Base-by-base conservation (phyloP, 2,329 filamentous ascomycete species). In the Raffaelea deltoideospora region DNA sequence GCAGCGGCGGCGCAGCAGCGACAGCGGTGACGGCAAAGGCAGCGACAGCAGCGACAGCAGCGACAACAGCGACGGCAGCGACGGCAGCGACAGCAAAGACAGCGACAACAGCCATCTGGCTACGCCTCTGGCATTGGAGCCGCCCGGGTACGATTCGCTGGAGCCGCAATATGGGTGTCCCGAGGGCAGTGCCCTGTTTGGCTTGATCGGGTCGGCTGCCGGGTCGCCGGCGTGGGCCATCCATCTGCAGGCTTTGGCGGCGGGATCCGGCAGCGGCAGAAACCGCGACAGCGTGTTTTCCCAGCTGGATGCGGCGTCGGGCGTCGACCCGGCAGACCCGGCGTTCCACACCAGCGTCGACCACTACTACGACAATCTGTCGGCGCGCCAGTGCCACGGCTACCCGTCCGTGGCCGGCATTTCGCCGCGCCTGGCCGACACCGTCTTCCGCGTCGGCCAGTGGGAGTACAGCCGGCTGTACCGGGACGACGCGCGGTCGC, bases 361-460 rank as follows among this genome's bases (percentile, higher is more conserved):
- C 50, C 83, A 86, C 54, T 90, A 90, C 59, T 90, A 77, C 48
- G 84, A 90, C 53, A 90, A 86, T 49, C 66, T 90, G 2, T 85
- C 80, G 0, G 77, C 82, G 0, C 68, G 82, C 0, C 77, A 85
- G 50, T 90, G 83, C 53, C 82, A 90, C 50, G 60, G 55, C 15
- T 82, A 79, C 48, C 70, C 79, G 0, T 60, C 87, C 0, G 55
- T 64, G 15, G 44, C 54, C 39, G 56, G 56, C 43, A 59, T 87
- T 29, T 68, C 68, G 3, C 72, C 75, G 46, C 53, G 58, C 0
- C 59, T 76, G 31, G 76, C 80, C 3, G 64, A 88, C 40, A 57
- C 68, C 1, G 81, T 87, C 8, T 88, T 85, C 53, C 69, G 83
- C 8, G 55, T 87, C 1, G 83, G 82, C 0, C 67, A 86, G 46